Evolutionary conservation across 75 land plant species (phyloP).

Genomic region (Isoetes taiwanensis): DNA sequence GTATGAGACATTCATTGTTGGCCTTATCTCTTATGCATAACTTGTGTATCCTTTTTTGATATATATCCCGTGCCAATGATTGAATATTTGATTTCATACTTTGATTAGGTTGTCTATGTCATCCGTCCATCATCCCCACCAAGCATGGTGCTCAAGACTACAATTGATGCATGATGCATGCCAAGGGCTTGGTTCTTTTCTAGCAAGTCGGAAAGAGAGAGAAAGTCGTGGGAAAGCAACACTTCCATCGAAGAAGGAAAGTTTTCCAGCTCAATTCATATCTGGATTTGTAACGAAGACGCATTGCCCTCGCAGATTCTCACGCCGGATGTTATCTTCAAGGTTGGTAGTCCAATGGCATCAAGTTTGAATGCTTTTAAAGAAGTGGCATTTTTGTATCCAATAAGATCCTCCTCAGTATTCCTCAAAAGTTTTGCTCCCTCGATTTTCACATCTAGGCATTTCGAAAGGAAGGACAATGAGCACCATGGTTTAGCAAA

Average conservation of each 20-base stretch:
- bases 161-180: conserved; percentile 68
- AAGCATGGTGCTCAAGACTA: conserved; percentile 42
- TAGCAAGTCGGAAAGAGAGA: conserved; percentile 39
- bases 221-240: conserved; percentile 26
- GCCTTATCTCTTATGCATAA: background rate
- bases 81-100: too few species aligned
- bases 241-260: conserved; percentile 41
- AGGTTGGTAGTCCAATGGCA: conserved; percentile 42
- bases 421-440: conserved; percentile 26
- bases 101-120: conserved; percentile 89
- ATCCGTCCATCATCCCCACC: conserved; percentile 84
- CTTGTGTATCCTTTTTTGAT: too few species aligned
- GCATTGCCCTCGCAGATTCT: conserved; percentile 73
- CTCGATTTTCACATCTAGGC: conserved; percentile 21
- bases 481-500: conserved; percentile 37
- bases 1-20: too few species aligned
- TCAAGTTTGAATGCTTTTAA: conserved; percentile 48
- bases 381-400: conserved; percentile 82
- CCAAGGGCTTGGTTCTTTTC: conserved; percentile 48
- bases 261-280: conserved; percentile 30
- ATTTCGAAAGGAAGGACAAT: too few species aligned
- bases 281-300: conserved; percentile 63
- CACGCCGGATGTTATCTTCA: conserved; percentile 64
- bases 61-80: too few species aligned
- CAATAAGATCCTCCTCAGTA: conserved; percentile 74